Percentiles rank a stretch among this genome's conserved stretches.
These are phyloP conservation scores for Elaeagnus macrophylla DNA, from an alignment of 306 rosid species.

Conservation along the genomic window DNA sequence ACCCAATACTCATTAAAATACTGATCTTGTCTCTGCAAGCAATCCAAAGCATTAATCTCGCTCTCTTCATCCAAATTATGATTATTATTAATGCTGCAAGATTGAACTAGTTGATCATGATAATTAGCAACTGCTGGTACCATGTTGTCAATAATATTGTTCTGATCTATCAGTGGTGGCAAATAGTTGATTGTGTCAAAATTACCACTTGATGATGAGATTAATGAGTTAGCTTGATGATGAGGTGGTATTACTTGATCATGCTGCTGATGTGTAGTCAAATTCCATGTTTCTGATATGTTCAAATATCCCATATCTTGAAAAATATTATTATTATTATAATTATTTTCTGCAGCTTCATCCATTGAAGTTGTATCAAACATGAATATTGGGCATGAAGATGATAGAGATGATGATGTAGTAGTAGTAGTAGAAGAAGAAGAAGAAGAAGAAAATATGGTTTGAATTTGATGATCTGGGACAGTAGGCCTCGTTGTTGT, in stretches of 20 bases:
- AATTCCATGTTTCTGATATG: not conserved
- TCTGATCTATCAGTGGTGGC: conserved; percentile 19
- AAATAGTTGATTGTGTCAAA: no score
- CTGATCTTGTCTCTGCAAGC: conserved; percentile 53
- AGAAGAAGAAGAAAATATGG: no score
- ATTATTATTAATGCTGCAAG: conserved; percentile 26
- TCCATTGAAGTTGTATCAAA: conserved; percentile 57
- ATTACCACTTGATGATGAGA: no score
- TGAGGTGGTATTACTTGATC: no score
- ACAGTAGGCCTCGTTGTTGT: conserved; percentile 29
- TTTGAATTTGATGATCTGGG: conserved; percentile 26
- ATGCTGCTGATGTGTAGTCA: no score
- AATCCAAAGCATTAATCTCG: conserved; percentile 41
- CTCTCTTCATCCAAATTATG: conserved; percentile 40
- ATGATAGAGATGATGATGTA: conserved; percentile 50
- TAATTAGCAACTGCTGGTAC: conserved; percentile 14
- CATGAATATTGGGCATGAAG: conserved; percentile 76
- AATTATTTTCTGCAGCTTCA: conserved; percentile 18
- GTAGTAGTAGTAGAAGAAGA: no score
- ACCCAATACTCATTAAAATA: conserved; percentile 54
- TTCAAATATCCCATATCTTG: conserved; percentile 37
- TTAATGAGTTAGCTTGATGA: no score
- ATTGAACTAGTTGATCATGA: conserved; percentile 23
- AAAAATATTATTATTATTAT: conserved; percentile 26
- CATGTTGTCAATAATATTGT: conserved; percentile 24